Conservation (phyloP, 2,329 filamentous ascomycete species). For the Venturia effusa region DNA sequence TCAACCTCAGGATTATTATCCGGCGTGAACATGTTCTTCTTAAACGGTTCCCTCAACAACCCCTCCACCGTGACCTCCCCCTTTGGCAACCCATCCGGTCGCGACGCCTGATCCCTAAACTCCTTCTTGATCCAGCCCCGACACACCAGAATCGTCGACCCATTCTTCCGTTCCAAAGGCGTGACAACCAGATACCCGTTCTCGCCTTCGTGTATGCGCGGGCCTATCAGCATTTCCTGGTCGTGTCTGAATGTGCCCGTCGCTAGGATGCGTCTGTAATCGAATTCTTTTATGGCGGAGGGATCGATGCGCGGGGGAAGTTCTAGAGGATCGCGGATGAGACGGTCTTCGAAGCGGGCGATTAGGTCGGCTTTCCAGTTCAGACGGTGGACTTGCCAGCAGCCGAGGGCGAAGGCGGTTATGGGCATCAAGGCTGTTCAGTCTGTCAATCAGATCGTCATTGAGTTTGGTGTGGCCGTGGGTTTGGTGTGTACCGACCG, state of each 20-base stretch:
- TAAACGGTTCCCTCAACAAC: slow-evolving; percentile 77
- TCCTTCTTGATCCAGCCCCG: slow-evolving; percentile 85
- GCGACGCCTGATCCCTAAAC: slow-evolving; percentile 50
- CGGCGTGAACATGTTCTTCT: slow-evolving; percentile 97
- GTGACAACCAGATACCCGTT: slow-evolving; percentile 89
- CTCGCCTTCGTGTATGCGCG: slow-evolving; percentile 76
- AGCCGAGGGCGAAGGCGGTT: slow-evolving; percentile 80
- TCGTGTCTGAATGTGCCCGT: slow-evolving; percentile 71
- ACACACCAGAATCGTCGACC: slow-evolving; percentile 66
- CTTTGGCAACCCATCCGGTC: slow-evolving; percentile 49
- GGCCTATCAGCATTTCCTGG: slow-evolving; percentile 91
- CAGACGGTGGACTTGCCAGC: slow-evolving; percentile 90
- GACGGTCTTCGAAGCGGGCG: slow-evolving; percentile 81
- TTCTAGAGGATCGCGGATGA: slow-evolving; percentile 75
- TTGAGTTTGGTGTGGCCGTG: neutral
- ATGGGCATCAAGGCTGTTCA: slow-evolving; percentile 66
- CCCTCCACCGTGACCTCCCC: slow-evolving; percentile 74
- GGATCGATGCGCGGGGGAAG: slow-evolving; percentile 77
- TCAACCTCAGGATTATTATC: slow-evolving; percentile 73
- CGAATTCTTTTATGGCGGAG: slow-evolving; percentile 73
- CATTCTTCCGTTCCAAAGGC: slow-evolving; percentile 58
- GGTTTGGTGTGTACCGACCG: slow-evolving; percentile 50
- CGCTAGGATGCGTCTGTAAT: slow-evolving; percentile 75
- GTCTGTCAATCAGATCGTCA: neutral
- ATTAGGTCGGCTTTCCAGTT: slow-evolving; percentile 91